Percentiles rank a stretch among this genome's conserved stretches.
Conservation (phyloP, 768 basidiomycete genomes). For the Boletus barrowsii region DNA sequence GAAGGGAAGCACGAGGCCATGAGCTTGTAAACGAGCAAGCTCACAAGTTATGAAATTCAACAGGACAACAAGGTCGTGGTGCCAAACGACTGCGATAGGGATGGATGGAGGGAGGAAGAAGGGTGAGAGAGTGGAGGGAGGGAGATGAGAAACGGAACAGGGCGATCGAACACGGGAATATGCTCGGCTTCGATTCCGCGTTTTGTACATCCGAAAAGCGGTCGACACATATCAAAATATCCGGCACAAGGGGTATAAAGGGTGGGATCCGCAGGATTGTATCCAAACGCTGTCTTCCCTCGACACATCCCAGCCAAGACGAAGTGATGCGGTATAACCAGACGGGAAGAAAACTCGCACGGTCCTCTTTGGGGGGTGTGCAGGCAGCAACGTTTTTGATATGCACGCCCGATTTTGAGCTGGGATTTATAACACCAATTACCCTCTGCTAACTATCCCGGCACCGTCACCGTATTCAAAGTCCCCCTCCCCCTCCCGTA, state of each 20-base stretch:
- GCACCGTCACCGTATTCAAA: background rate
- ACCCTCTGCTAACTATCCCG: slow-evolving; percentile 12
- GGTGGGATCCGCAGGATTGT: slow-evolving; percentile 5
- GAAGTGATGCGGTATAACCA: background rate
- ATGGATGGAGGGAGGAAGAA: background rate
- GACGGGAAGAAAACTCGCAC: slow-evolving; percentile 28
- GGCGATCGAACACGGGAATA: slow-evolving; percentile 17
- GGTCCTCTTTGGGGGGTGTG: slow-evolving; percentile 14
- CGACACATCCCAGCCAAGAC: background rate
- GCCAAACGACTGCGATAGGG: background rate
- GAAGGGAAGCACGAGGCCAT: background rate
- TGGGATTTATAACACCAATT: slow-evolving; percentile 30
- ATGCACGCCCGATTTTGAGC: slow-evolving; percentile 32
- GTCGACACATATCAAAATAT: slow-evolving; percentile 16
- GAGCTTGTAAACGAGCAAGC: background rate
- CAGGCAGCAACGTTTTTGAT: slow-evolving; percentile 30
- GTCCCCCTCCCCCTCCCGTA: background rate
- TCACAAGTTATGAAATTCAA: background rate
- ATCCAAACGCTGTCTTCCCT: slow-evolving; percentile 1
- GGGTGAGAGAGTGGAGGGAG: background rate
- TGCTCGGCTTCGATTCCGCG: slow-evolving; percentile 19
- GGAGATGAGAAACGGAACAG: slow-evolving; percentile 7
- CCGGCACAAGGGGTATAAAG: slow-evolving; percentile 13
- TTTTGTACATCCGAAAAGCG: slow-evolving; percentile 14
- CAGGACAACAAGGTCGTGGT: background rate